A percentile compares a stretch with the other conserved stretches of the same genome.
These are phyloP conservation scores for Microcyclospora tardicrescens DNA, from an alignment of 2,329 filamentous ascomycete genomes.

Conservation along the genomic window DNA sequence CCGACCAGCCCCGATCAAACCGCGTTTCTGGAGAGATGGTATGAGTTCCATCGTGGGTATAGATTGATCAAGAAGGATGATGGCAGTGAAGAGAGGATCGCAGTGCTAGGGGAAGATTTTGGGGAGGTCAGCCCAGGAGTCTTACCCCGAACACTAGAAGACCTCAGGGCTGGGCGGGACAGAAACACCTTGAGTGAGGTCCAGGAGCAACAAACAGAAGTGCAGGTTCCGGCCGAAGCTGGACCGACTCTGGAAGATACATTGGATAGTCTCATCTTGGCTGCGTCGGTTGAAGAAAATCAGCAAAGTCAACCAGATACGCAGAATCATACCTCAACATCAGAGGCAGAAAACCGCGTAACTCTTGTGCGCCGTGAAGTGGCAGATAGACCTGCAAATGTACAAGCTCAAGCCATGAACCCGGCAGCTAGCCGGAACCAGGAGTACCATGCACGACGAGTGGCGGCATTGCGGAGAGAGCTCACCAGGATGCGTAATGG, in stretches of 20 bases:
- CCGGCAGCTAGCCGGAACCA: slow-evolving; percentile 17
- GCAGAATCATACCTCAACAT: background rate
- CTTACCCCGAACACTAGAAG: slow-evolving; percentile 34
- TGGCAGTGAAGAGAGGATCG: slow-evolving; percentile 32
- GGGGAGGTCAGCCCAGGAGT: slow-evolving; percentile 34
- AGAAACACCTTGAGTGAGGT: slow-evolving; percentile 15
- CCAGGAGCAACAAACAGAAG: slow-evolving; percentile 5
- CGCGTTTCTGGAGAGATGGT: slow-evolving; percentile 35
- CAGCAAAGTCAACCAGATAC: background rate
- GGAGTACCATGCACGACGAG: slow-evolving; percentile 23
- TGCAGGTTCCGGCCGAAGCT: slow-evolving; percentile 1
- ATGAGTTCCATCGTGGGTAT: slow-evolving; percentile 37
- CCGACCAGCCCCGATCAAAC: slow-evolving; percentile 35
- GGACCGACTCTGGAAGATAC: slow-evolving; percentile 22
- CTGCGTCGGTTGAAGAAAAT: slow-evolving; percentile 16
- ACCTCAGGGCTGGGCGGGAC: slow-evolving; percentile 26
- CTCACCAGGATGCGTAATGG: slow-evolving; percentile 25
- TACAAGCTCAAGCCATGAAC: slow-evolving; percentile 18
- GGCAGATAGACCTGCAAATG: slow-evolving; percentile 3
- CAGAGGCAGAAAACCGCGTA: background rate
- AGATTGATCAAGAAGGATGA: slow-evolving; percentile 27
- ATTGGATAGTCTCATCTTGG: slow-evolving; percentile 22
- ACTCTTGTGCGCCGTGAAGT: background rate
- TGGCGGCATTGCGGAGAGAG: slow-evolving; percentile 25
- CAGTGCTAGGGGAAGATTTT: slow-evolving; percentile 36